Evolutionary conservation across 2,329 filamentous ascomycete genomes (phyloP).

Genomic region (Epichloe gansuensis): DNA sequence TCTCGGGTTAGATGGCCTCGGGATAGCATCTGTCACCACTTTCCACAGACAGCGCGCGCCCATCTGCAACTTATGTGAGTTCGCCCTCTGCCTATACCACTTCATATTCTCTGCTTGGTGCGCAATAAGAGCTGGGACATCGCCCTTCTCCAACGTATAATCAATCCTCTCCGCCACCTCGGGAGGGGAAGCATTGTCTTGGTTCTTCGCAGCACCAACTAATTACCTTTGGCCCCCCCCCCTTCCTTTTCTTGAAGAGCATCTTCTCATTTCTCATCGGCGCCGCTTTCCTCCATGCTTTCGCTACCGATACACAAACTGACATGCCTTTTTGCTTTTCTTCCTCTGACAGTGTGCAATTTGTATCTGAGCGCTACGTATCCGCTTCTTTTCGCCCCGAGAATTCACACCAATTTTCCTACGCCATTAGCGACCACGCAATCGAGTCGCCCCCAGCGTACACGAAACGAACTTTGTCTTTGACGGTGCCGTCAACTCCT

Average conservation of each 20-base stretch:
- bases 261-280: neutral
- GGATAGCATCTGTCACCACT: constrained; percentile 1
- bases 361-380: neutral
- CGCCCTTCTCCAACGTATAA: neutral
- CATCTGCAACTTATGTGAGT: neutral
- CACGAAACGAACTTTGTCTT: neutral
- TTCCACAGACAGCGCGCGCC: neutral
- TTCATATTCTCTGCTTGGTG: neutral
- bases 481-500: constrained; percentile 6
- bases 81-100: neutral
- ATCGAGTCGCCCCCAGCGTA: constrained; percentile 1
- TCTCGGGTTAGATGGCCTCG: constrained; percentile 1
- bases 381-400: neutral
- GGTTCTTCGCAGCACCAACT: neutral
- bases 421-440: neutral
- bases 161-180: neutral
- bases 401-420: neutral
- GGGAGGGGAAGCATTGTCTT: neutral
- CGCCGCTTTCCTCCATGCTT: no score
- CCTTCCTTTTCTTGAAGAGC: neutral
- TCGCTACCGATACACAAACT: neutral
- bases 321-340: neutral
- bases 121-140: neutral
- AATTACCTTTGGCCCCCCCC: neutral
- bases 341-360: neutral